Percentiles rank a stretch among this genome's conserved stretches.
Conservation (phyloP, 2,329 filamentous ascomycete species). For the Aspergillus nomiae region DNA sequence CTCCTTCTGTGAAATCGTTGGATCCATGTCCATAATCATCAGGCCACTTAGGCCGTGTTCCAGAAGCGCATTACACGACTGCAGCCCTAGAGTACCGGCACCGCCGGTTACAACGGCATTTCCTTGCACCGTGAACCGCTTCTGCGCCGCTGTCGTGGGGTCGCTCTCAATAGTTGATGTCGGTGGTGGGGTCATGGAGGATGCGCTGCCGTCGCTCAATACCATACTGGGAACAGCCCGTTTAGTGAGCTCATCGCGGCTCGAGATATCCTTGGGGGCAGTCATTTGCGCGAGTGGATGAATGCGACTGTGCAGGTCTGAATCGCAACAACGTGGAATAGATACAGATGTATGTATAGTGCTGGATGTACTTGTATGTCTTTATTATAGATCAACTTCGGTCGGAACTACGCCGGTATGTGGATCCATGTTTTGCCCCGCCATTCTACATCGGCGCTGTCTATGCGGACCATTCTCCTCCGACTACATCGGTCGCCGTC, state of each 20-base stretch:
- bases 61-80: conserved; percentile 62
- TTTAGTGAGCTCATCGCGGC: conserved; percentile 18
- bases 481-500: too few relatives aligned
- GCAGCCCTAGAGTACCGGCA: conserved; percentile 63
- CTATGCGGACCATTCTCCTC: too few relatives aligned
- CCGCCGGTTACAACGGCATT: conserved; percentile 61
- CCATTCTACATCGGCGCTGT: background rate
- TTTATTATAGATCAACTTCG: background rate
- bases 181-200: conserved; percentile 8
- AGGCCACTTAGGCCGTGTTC: conserved; percentile 66
- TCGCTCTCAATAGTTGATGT: background rate
- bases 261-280: conserved; percentile 6
- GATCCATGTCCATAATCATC: conserved; percentile 46
- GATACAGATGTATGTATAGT: background rate
- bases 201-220: conserved; percentile 4
- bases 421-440: background rate
- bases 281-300: background rate
- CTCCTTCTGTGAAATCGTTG: conserved; percentile 34
- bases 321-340: background rate
- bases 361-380: background rate
- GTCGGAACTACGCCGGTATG: background rate
- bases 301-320: background rate
- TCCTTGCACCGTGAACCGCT: conserved; percentile 13
- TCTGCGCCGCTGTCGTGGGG: background rate
- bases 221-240: conserved; percentile 6